Base-by-base conservation (phyloP, 106 monocot species). In the Triglochin maritima region DNA sequence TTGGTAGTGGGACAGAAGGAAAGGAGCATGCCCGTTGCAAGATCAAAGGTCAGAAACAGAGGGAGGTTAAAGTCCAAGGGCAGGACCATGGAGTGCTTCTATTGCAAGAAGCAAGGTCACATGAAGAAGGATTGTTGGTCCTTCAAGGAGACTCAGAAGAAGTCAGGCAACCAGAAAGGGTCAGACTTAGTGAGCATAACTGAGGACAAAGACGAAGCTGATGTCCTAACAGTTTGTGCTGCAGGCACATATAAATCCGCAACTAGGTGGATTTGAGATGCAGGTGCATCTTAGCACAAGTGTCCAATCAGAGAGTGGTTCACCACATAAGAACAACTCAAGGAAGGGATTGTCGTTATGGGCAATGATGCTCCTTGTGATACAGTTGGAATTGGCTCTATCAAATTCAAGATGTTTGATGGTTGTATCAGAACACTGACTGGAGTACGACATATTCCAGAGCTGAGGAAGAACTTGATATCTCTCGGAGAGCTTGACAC, bases 251-350 rank as follows among this genome's bases (percentile, higher is more conserved):
- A 60, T 29, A 44, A 15, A 59, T 71, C 59, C 7, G 5, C 47
- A 61, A 50, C 49, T 59, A 49, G 63, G 52, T 72, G 62, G 62
- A 63, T 72, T 63, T 52, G 63, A 2, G 72, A 62, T 44, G 53
- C 53, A 50, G 15, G 51, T 7, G 62, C 62, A 41, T 29, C 61
- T n/a, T 41, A 72, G 29, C 72, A 72, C 49, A 63, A 63, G 72
- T 44, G 51, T 41, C 62, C 61, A 12, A 62, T 45, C 45, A 58
- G 9, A 46, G 48, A 70, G 59, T 70, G 13, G 47, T 70, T 59
- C 17, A 29, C 29, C 1, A 57, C 48, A 4, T 72, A 72, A 44
- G 14, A 63, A 15, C 6, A 48, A 44, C 16, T 72, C n/a, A 12
- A 63, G 51, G 50, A 52, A 29, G 62, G 61, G 54, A 50, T 52